A percentile compares a stretch with the other conserved stretches of the same genome.
Evolutionary conservation across 345 rosid genomes (phyloP).

Genomic region (Zanthoxylum bungeanum): DNA sequence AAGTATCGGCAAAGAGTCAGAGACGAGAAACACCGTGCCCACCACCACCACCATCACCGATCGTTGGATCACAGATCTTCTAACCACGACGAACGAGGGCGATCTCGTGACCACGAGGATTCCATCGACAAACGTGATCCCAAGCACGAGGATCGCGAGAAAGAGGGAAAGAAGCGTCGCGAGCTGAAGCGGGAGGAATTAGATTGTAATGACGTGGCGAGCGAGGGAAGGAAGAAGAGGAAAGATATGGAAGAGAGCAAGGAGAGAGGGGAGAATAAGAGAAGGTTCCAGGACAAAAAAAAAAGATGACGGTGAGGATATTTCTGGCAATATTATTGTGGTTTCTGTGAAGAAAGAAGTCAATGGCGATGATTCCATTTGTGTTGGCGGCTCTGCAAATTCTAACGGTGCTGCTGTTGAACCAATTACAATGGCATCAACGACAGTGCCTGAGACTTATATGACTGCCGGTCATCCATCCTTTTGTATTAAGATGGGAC

Average conservation of each 20-base stretch:
- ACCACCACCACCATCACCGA: conserved; percentile 41
- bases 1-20: conserved; percentile 43
- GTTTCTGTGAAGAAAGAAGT: conserved; percentile 31
- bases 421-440: conserved; percentile 34
- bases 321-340: conserved; percentile 18
- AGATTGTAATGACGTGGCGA: conserved; percentile 24
- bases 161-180: conserved; percentile 30
- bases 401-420: conserved; percentile 47
- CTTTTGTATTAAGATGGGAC: conserved; percentile 80
- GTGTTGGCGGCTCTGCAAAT: conserved; percentile 24
- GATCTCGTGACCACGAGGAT: conserved; percentile 36
- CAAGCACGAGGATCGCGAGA: conserved; percentile 3
- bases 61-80: conserved; percentile 48
- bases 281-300: conserved; percentile 53
- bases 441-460: conserved; percentile 31
- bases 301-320: conserved; percentile 13
- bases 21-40: conserved; percentile 44
- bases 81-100: conserved; percentile 38
- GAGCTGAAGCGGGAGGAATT: conserved; percentile 28
- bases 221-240: conserved; percentile 44
- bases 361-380: conserved; percentile 22
- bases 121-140: conserved; percentile 19
- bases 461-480: conserved; percentile 43
- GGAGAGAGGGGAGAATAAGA: conserved; percentile 40
- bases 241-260: conserved; percentile 37